Conservation (phyloP, 371 early-diverging fungal species). For the Mucor circinelloides region DNA sequence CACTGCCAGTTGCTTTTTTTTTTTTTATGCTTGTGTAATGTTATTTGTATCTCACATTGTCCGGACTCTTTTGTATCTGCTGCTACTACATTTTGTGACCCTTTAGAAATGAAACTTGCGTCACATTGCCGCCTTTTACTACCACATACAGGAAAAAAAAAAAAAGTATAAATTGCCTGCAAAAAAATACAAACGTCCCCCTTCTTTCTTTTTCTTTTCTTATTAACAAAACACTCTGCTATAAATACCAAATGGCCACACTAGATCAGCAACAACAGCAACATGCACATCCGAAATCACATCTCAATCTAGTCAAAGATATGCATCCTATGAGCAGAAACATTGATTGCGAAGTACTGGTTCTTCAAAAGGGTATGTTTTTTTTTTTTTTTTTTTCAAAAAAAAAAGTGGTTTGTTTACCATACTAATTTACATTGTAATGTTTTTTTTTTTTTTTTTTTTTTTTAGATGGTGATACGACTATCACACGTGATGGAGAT, state of each 20-base stretch:
- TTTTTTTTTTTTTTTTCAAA: no score
- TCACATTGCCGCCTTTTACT: not conserved
- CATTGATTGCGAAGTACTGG: slow-evolving; percentile 62
- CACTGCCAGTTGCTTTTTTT: no score
- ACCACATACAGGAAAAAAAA: not conserved
- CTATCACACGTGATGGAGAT: slow-evolving; percentile 49
- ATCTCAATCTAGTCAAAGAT: slow-evolving; percentile 43
- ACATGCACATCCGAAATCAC: not conserved
- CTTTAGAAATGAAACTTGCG: not conserved
- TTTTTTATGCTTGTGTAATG: no score
- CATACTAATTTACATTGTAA: not conserved
- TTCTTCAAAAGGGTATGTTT: slow-evolving; percentile 50
- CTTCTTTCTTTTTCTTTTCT: not conserved
- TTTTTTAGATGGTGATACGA: slow-evolving; percentile 37
- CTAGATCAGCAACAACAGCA: not conserved
- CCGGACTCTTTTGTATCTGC: not conserved
- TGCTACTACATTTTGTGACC: not conserved
- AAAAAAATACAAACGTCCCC: not conserved
- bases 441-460: no score
- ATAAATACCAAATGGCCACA: not conserved
- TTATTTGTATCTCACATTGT: no score
- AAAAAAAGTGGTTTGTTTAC: no score
- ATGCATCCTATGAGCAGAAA: slow-evolving; percentile 51
- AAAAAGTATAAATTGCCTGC: not conserved
- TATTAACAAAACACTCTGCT: not conserved